Base-by-base conservation (phyloP, 768 basidiomycete genomes). In the Panaeolus cyanescens region DNA sequence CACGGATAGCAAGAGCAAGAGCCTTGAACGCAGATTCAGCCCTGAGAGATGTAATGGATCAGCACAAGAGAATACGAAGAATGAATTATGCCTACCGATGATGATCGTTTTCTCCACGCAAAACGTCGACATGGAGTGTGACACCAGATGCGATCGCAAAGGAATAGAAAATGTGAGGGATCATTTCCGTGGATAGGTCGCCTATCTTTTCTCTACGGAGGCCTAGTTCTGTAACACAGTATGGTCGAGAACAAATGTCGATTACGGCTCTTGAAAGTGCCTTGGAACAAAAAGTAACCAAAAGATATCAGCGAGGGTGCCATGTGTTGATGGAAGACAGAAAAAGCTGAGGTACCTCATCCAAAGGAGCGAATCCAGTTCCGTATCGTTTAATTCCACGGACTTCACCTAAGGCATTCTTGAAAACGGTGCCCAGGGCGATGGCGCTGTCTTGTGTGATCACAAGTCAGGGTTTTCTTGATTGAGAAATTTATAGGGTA, bases 11-110 rank as follows among this genome's bases (percentile, higher is more conserved):
- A 33, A 99, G 80, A 0, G 97, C 97, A 19, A 99, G 77, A 1
- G 97, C 96, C 77, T 99, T 99, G 86, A 99, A 99, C 4, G 96
- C 95, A 3, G 96, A 95, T 75, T 99, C 97, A 12, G 96, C 89
- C 57, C 97, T 99, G 68, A 32, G 39, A 37, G 37, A n/a, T 15
- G 15, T 60, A 5, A 28, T 55, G 40, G 34, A 54, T 42, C 55
- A 40, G 39, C n/a, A 28, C 9, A 56, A 37, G 20, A 20, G 4
- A 37, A 36, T 20, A 13, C 33, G 33, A 15, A 53, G 1, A 56
- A 58, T 17, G 50, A 25, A 32, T 20, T 28, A 8, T 28, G 60
- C 87, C 62, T 69, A 95, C 96, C 92, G 88, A 76, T 99, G 97
- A 74, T 99, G 97, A 71, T 99, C 97, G 76, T 99, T 99, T 68